Evolutionary conservation across 768 basidiomycete genomes (phyloP).

Genomic region (Phaffia australis): DNA sequence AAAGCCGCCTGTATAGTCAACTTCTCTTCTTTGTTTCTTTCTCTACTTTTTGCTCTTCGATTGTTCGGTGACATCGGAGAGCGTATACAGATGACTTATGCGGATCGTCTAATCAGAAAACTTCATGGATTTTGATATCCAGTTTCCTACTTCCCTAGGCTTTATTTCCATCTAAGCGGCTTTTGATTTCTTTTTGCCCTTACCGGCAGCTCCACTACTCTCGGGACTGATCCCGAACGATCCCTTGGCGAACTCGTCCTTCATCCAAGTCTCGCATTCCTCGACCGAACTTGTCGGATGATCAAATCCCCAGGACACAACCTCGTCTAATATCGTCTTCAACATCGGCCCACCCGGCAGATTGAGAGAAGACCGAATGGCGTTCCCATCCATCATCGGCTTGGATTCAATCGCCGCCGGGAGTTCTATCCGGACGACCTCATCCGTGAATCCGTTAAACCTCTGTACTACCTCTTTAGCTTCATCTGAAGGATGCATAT

Average conservation of each 20-base stretch:
- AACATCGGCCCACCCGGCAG: slow-evolving; percentile 61
- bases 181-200: no score
- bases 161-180: no score
- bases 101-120: no score
- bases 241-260: slow-evolving; percentile 37
- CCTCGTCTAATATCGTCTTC: slow-evolving; percentile 50
- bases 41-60: no score
- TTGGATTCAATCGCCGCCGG: slow-evolving; percentile 54
- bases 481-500: slow-evolving; percentile 39
- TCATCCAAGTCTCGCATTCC: slow-evolving; percentile 61
- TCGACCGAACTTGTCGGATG: slow-evolving; percentile 57
- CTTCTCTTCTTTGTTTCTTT: no score
- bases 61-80: no score
- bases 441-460: slow-evolving; percentile 57
- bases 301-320: slow-evolving; percentile 77
- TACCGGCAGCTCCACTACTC: no score
- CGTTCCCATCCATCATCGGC: slow-evolving; percentile 65
- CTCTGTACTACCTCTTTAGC: slow-evolving; percentile 46
- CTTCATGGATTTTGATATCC: no score
- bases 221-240: background rate
- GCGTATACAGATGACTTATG: no score
- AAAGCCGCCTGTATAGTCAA: no score
- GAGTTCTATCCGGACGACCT: slow-evolving; percentile 54
- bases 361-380: slow-evolving; percentile 49
- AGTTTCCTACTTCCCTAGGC: no score